Base-by-base conservation (phyloP, 108 stramenopile species). In the Nannochloropsis granulata region DNA sequence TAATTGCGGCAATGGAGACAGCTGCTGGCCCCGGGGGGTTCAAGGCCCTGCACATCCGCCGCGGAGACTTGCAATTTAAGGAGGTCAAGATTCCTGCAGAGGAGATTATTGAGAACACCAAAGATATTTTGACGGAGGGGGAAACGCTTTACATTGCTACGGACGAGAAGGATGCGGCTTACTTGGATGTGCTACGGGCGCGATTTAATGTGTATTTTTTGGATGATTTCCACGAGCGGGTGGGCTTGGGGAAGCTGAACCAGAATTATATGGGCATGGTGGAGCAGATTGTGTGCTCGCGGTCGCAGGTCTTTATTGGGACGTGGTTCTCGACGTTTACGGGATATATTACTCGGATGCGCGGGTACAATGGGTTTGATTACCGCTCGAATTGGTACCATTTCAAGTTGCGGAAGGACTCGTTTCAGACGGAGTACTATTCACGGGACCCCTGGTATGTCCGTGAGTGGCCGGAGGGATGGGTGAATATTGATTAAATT, bases 241-340 rank as follows among this genome's bases (percentile, higher is more conserved):
- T 86, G 0, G 90, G 45, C n/a, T 83, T 96, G 82, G 87, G 85
- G 14, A 89, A 88, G 43, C 81, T 96, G 44, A 94, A 97, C 86
- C 92, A 93, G 13, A 95, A 95, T 83, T 95, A 91, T 83, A 90
- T 93, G 42, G 95, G 96, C 44, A 97, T 97, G 95, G 93, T 97
- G 81, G 96, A 97, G 84, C 92, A 93, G 10, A 93, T 96, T 87
- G 90, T 97, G 13, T 94, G 94, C 12, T 92, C 93, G 21, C 16
- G 56, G n/a, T 71, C 93, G 12, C 85, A 94, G 79, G 87, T 92
- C 0, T 97, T 96, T 90, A 92, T 93, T 13, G 97, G 97, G 26
- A 96, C 95, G 12, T 97, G 93, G 92, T 95, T 94, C 80, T 93
- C 92, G 44, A 97, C 97, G 24, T 97, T 97, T 90, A 91, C 94